phyloP scores from a whole-genome alignment of 768 basidiomycete species.

The Psilocybe sp. region DNA sequence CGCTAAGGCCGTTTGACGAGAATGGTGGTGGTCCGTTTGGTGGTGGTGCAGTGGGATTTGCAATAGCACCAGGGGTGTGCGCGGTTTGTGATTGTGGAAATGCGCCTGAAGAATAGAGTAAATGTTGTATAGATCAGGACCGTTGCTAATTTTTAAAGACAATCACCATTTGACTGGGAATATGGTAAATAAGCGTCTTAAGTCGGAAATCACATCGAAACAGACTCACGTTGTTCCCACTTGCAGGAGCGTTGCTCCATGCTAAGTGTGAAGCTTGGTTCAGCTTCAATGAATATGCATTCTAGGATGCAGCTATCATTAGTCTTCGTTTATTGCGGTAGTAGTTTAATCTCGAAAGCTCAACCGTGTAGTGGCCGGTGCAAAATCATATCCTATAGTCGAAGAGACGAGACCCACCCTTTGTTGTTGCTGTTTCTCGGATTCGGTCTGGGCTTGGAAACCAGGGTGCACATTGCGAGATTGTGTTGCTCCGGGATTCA shows the following conservation, averaged over 20 bases:
- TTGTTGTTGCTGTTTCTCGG: slow-evolving; percentile 56
- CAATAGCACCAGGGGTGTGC: slow-evolving; percentile 24
- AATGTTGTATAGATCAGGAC: not conserved
- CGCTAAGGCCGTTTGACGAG: slow-evolving; percentile 32
- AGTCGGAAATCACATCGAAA: not conserved
- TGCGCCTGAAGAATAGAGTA: slow-evolving; percentile 13
- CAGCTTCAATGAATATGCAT: slow-evolving; percentile 61
- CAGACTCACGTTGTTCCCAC: slow-evolving; percentile 13
- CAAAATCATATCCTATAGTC: not conserved
- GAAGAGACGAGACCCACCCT: slow-evolving; percentile 48
- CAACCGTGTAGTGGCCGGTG: not conserved
- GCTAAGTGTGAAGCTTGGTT: slow-evolving; percentile 61
- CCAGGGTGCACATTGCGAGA: slow-evolving; percentile 48
- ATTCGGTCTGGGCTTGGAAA: slow-evolving; percentile 60
- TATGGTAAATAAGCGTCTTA: not conserved
- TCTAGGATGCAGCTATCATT: slow-evolving; percentile 34
- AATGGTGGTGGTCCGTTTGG: slow-evolving; percentile 28
- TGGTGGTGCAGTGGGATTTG: slow-evolving; percentile 22
- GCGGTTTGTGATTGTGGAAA: slow-evolving; percentile 22
- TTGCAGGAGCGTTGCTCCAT: slow-evolving; percentile 60
- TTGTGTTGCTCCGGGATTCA: slow-evolving; percentile 48
- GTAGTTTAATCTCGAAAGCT: slow-evolving; percentile 5
- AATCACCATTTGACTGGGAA: slow-evolving; percentile 25
- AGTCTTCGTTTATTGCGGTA: slow-evolving; percentile 9
- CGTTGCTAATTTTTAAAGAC: not conserved